Evolutionary conservation across 1,284 basidiomycete species (phyloP).

Genomic region (Chalciporus sp.): DNA sequence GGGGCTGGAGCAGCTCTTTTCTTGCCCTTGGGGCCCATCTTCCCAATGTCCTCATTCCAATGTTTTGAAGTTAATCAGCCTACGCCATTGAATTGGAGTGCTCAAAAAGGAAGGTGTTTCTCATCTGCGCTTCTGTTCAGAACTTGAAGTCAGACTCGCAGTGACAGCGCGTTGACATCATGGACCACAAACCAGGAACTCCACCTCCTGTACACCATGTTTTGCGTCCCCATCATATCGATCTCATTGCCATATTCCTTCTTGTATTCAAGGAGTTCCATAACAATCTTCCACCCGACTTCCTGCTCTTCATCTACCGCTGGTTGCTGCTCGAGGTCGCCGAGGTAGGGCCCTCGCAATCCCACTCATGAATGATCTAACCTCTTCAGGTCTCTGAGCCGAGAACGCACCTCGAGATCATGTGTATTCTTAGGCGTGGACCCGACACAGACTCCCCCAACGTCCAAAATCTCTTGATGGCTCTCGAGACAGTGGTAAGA

Average conservation of each 20-base stretch:
- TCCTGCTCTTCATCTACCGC: constrained; percentile 64
- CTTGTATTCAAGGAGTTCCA: constrained; percentile 59
- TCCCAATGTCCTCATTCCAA: not conserved
- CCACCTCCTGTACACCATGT: constrained; percentile 63
- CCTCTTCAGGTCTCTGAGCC: constrained; percentile 41
- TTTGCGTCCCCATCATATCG: constrained; percentile 73
- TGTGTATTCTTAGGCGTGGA: constrained; percentile 33
- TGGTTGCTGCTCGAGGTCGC: constrained; percentile 64
- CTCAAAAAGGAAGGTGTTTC: constrained; percentile 32
- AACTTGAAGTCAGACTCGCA: not conserved
- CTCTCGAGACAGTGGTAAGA: constrained; percentile 49
- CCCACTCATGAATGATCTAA: not conserved
- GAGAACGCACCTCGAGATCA: constrained; percentile 41
- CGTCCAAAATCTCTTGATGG: constrained; percentile 36
- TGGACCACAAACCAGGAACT: constrained; percentile 34
- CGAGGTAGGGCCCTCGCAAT: constrained; percentile 35
- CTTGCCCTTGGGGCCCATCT: constrained; percentile 28
- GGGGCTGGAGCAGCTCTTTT: constrained; percentile 38
- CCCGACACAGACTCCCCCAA: constrained; percentile 27
- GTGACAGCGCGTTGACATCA: constrained; percentile 7
- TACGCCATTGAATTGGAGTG: not conserved
- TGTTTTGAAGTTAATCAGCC: not conserved
- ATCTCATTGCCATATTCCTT: constrained; percentile 61
- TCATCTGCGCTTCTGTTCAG: constrained; percentile 3
- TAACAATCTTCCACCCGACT: constrained; percentile 54